A percentile compares a stretch with the other conserved stretches of the same genome.
These are phyloP conservation scores for Clavaria fumosa DNA, from an alignment of 768 basidiomycete species.

Conservation along the genomic window DNA sequence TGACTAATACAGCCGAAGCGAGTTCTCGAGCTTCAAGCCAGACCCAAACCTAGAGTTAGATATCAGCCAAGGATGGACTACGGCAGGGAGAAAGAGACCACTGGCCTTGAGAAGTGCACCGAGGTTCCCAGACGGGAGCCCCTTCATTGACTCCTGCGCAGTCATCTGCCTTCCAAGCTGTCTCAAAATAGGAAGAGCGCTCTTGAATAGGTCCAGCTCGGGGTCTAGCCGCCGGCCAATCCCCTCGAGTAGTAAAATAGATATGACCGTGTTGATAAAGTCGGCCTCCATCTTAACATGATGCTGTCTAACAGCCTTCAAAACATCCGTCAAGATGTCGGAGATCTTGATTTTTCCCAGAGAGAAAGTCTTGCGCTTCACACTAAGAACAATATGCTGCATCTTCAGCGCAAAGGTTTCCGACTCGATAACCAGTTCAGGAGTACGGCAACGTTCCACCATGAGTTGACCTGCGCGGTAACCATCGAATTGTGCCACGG, in stretches of 20 bases:
- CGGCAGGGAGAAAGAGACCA: not conserved
- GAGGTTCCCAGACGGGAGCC: conserved; percentile 54
- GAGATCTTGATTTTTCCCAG: conserved; percentile 94
- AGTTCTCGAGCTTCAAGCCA: conserved; percentile 86
- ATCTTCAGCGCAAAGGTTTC: conserved; percentile 97
- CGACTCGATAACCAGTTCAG: conserved; percentile 77
- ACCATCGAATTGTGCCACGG: conserved; percentile 93
- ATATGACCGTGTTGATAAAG: conserved; percentile 96
- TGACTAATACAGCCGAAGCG: conserved; percentile 60
- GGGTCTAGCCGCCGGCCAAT: conserved; percentile 93
- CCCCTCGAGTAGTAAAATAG: conserved; percentile 84
- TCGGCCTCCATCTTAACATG: conserved; percentile 99
- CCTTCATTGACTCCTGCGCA: conserved; percentile 38
- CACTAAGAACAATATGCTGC: conserved; percentile 85
- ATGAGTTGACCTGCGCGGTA: conserved; percentile 91
- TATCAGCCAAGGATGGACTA: conserved; percentile 7
- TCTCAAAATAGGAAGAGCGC: conserved; percentile 83
- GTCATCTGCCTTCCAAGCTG: conserved; percentile 90
- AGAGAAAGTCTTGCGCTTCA: conserved; percentile 95
- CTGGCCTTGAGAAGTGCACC: conserved; percentile 80
- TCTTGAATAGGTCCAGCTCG: conserved; percentile 84
- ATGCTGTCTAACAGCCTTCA: conserved; percentile 73
- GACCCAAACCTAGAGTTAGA: conserved; percentile 58
- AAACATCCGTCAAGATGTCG: conserved; percentile 80
- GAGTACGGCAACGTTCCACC: conserved; percentile 87